phyloP scores from a whole-genome alignment of 176 grass and related monocot species.

The Zoysia japonica region DNA sequence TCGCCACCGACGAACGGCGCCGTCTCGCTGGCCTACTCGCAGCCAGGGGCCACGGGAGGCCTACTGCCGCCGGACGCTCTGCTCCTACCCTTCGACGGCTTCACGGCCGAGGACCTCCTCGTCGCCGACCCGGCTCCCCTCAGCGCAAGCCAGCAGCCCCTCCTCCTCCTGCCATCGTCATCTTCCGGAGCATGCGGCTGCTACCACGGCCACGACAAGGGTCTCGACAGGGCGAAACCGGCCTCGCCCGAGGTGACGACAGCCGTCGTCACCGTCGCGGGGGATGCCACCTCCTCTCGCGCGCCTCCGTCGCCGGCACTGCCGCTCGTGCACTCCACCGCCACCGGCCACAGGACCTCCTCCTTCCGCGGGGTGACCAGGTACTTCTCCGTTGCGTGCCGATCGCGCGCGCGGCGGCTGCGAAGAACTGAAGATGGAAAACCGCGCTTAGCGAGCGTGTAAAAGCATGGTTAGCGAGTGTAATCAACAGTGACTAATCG shows the following conservation, averaged over 20 bases:
- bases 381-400: constrained; percentile 3
- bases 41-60: neutral
- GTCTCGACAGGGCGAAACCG: constrained; percentile 21
- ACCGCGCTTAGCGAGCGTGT: neutral
- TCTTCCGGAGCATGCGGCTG: constrained; percentile 18
- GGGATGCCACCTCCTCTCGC: constrained; percentile 21
- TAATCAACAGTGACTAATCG: constrained; percentile 27
- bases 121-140: neutral
- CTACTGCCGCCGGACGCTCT: constrained; percentile 32
- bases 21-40: constrained; percentile 30
- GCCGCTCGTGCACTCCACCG: constrained; percentile 22
- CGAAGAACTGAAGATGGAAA: too few relatives aligned
- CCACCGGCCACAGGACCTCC: constrained; percentile 52
- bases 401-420: neutral
- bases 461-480: constrained; percentile 33
- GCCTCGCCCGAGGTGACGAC: neutral
- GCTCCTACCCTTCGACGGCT: constrained; percentile 42
- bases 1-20: constrained; percentile 54
- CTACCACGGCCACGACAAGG: neutral
- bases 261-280: neutral
- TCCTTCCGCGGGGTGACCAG: constrained; percentile 87
- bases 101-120: constrained; percentile 39
- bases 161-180: constrained; percentile 7
- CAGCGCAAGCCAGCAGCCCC: neutral
- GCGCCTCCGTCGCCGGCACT: constrained; percentile 17